A percentile compares a stretch with the other conserved stretches of the same genome.
Conservation (phyloP, 202 grass and related monocot genomes). For the Musa balbisiana region DNA sequence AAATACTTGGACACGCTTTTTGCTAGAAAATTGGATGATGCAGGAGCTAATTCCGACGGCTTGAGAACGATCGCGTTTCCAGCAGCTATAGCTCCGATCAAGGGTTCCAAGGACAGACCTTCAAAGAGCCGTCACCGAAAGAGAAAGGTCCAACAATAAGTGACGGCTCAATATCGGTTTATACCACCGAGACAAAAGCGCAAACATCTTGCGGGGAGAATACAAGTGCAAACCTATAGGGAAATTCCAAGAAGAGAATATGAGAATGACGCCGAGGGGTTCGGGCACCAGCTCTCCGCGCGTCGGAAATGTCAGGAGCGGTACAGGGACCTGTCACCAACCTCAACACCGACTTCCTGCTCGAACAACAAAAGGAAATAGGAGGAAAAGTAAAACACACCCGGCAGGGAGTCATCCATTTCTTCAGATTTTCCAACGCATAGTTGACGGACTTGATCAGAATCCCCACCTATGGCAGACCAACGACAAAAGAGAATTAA, state of each 20-base stretch:
- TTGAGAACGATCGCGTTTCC: conserved; percentile 76
- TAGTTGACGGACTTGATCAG: conserved; percentile 48
- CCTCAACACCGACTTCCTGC: neutral
- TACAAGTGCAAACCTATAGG: conserved; percentile 43
- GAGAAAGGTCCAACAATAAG: no score
- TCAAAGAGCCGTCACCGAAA: neutral
- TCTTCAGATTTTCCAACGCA: conserved; percentile 42
- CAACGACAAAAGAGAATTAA: neutral
- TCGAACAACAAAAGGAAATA: neutral
- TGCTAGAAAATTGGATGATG: conserved; percentile 46
- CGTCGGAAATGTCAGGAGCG: conserved; percentile 49
- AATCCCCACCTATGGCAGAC: conserved; percentile 40
- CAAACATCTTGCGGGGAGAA: neutral
- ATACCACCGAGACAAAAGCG: no score
- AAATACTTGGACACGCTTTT: conserved; percentile 45
- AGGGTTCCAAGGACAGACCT: conserved; percentile 83
- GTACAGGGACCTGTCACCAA: conserved; percentile 37
- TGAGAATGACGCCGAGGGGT: conserved; percentile 77
- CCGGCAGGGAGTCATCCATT: conserved; percentile 61
- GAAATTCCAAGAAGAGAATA: conserved; percentile 88
- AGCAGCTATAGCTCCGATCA: conserved; percentile 73
- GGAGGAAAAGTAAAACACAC: conserved; percentile 9
- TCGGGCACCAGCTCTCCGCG: conserved; percentile 61
- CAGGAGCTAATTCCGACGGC: conserved; percentile 75
- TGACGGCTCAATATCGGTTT: no score